Conservation (phyloP, 179 eudicot genomes). For the Patellifolia procumbens region DNA sequence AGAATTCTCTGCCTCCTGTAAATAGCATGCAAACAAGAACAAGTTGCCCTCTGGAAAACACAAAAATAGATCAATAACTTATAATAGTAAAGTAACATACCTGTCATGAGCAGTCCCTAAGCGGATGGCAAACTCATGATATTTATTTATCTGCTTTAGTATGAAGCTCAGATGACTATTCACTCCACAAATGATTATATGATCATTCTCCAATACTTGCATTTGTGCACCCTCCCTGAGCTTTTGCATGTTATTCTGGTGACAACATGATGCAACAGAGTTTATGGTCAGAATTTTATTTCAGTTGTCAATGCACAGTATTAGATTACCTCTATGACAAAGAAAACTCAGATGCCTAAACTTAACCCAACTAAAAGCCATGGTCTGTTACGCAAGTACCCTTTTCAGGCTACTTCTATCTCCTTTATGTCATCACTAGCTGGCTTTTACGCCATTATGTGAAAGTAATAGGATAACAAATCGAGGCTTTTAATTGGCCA, state of each 20-base stretch:
- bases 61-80: neutral
- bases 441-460: too few species aligned
- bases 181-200: conserved; percentile 90
- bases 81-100: conserved; percentile 38
- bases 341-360: too few species aligned
- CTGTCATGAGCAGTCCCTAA: conserved; percentile 86
- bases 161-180: conserved; percentile 79
- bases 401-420: too few species aligned
- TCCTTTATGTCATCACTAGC: too few species aligned
- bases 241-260: conserved; percentile 88
- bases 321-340: conserved; percentile 10
- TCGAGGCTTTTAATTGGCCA: too few species aligned
- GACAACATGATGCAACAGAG: conserved; percentile 11
- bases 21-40: conserved; percentile 15
- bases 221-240: conserved; percentile 94
- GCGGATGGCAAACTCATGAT: conserved; percentile 87
- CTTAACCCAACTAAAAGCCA: too few species aligned
- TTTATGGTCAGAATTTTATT: conserved; percentile 15
- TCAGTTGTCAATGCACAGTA: conserved; percentile 16
- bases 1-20: conserved; percentile 92
- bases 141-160: conserved; percentile 84
- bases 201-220: conserved; percentile 93
- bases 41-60: conserved; percentile 7
- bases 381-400: too few species aligned
- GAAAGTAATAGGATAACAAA: too few species aligned